Evolutionary conservation across 257 asterid species (phyloP).

Genomic region (Parsonsia alboflavescens): DNA sequence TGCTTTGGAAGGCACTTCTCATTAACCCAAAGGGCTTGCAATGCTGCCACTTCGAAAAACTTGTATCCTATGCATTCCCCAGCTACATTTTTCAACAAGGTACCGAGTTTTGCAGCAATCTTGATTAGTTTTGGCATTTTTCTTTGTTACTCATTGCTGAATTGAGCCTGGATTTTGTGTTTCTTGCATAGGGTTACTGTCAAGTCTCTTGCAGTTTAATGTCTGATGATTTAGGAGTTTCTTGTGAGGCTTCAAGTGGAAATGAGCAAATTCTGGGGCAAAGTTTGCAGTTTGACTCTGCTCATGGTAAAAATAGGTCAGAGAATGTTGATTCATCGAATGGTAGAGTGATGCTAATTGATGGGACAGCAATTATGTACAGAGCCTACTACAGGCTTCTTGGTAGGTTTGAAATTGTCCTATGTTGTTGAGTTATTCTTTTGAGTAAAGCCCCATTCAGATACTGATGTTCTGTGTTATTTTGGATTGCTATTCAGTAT

Average conservation of each 20-base stretch:
- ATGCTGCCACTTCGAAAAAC: conserved; percentile 17
- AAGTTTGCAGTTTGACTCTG: conserved; percentile 30
- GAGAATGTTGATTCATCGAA: conserved; percentile 32
- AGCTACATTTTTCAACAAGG: conserved; percentile 31
- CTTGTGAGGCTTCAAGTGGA: conserved; percentile 30
- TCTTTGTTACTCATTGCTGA: neutral
- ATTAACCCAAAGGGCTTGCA: conserved; percentile 19
- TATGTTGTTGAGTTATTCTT: neutral
- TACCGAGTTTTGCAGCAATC: conserved; percentile 7
- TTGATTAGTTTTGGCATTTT: neutral
- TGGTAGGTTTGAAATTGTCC: conserved; percentile 40
- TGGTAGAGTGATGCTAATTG: conserved; percentile 93
- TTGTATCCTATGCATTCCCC: conserved; percentile 31
- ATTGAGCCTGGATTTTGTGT: neutral
- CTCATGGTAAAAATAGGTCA: conserved; percentile 28
- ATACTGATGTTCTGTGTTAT: conserved; percentile 1
- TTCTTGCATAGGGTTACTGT: conserved; percentile 33
- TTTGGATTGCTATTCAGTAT: neutral
- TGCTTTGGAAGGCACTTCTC: conserved; percentile 32
- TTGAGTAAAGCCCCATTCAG: neutral
- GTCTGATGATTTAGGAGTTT: conserved; percentile 27
- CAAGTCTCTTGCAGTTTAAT: conserved; percentile 26
- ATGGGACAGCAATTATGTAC: conserved; percentile 83
- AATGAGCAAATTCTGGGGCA: conserved; percentile 28
- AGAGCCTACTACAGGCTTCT: conserved; percentile 90